Evolutionary conservation across 1,284 basidiomycete genomes (phyloP), one percentile per base, ranked within the genome.

Genomic region (Rhodotorula glutinis): DNA sequence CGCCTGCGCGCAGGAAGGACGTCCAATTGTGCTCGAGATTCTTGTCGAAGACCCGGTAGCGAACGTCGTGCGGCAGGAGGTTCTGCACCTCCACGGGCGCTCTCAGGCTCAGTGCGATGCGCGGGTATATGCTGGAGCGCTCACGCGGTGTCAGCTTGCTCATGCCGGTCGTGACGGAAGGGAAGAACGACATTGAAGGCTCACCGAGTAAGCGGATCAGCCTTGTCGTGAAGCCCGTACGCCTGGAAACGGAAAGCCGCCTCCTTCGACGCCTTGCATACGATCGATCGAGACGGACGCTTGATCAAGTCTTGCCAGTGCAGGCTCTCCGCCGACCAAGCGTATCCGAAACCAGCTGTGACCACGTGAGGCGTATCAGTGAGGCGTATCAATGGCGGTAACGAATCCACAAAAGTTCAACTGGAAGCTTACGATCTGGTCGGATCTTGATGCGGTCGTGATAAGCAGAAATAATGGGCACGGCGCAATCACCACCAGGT

Each of bases 31-130:
- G 90, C 92, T 88, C 2, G 89, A 89, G 64, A 70, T 97, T 87
- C 81, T 95, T 97, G 83, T 98, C 94, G 75, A 94, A 98, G 61
- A 98, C 76, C 41, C 92, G 86, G 81, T 97, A 99, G 76, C 94
- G 90, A 63, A 99, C 81, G 77, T 98, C 93, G 80, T 90, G 97
- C 1, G 97, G 97, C 53, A 99, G 81, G 30, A 98, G 81, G 76
- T 99, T 99, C 81, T 99, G 96, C 16, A 99, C 82, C 77, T 99
- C 96, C 46, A 98, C 85, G 0, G 96, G 96, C 14, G 96, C 92
- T n/a, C 93, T 88, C 61, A 99, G 84, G 63, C 87, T 87, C 51
- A 99, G 82, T 57, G 86, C 88, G 67, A 98, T 85, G 76, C 87
- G 88, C 0, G 95, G 95, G 74, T 90, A 90, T 78, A 86, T 86